phyloP scores from a whole-genome alignment of 139 green algal species.

The Coccomyxa sp. region DNA sequence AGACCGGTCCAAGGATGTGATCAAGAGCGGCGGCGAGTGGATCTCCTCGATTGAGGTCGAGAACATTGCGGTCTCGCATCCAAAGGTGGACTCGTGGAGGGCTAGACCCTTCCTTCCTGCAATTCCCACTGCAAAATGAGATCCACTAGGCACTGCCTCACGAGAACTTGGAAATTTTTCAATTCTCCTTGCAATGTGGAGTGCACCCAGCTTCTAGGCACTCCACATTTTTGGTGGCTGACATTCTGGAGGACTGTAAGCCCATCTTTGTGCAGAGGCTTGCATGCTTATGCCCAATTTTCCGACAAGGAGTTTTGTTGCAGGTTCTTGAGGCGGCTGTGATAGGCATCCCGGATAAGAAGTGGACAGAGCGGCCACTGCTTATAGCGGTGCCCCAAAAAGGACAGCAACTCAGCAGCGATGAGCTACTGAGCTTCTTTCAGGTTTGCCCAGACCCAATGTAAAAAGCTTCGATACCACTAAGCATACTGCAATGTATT shows the following conservation, averaged over 20 bases:
- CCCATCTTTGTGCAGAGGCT: too few species aligned
- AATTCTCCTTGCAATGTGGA: background rate
- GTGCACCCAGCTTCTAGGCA: too few species aligned
- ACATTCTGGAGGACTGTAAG: too few species aligned
- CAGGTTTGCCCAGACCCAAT: slow-evolving; percentile 4
- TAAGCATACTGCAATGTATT: too few species aligned
- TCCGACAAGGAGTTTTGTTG: background rate
- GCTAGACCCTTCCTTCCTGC: background rate
- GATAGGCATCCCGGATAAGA: slow-evolving; percentile 58
- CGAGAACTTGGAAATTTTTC: slow-evolving; percentile 14
- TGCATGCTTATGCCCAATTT: too few species aligned
- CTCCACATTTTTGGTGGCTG: too few species aligned
- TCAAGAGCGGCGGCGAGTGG: slow-evolving; percentile 78
- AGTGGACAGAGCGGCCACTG: slow-evolving; percentile 75
- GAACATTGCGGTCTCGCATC: slow-evolving; percentile 42
- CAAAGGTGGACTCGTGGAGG: slow-evolving; percentile 13
- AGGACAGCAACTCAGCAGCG: slow-evolving; percentile 10
- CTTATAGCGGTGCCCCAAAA: slow-evolving; percentile 51
- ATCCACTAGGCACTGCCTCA: background rate
- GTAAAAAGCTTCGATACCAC: background rate
- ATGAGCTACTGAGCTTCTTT: slow-evolving; percentile 35
- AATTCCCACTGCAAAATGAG: background rate
- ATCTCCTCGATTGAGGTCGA: slow-evolving; percentile 61
- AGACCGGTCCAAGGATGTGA: slow-evolving; percentile 73
- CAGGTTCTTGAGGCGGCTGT: slow-evolving; percentile 69